Evolutionary conservation across 352 stramenopile species (phyloP).

Genomic region (Salisapilia sapeloensis): DNA sequence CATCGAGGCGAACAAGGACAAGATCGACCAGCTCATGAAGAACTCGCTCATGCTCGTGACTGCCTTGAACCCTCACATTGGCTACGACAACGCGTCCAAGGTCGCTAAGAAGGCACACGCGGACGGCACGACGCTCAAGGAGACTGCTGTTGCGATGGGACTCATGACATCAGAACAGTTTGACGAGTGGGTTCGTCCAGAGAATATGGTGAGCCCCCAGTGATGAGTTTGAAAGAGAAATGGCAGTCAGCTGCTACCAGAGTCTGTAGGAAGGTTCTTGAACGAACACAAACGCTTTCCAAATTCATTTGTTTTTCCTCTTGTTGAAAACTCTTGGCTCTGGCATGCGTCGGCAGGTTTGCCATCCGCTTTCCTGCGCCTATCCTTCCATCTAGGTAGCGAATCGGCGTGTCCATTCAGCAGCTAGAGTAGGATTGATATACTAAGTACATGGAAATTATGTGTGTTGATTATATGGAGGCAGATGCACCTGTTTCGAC

Average conservation of each 20-base stretch:
- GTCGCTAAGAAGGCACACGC: constrained; percentile 95
- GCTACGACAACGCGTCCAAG: constrained; percentile 93
- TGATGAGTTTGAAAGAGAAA: constrained; percentile 12
- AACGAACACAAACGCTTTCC: too few species aligned
- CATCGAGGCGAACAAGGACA: constrained; percentile 81
- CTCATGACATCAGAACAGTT: constrained; percentile 91
- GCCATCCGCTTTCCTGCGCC: too few species aligned
- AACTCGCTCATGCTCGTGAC: constrained; percentile 95
- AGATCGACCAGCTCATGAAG: constrained; percentile 88
- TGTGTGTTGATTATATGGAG: neutral
- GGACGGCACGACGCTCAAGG: constrained; percentile 84
- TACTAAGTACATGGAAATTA: neutral
- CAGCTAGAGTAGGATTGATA: constrained; percentile 13
- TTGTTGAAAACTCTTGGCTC: too few species aligned
- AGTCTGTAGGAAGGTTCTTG: too few species aligned
- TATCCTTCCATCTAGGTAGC: constrained; percentile 4
- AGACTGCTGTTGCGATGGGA: constrained; percentile 79
- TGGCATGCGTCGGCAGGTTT: too few species aligned
- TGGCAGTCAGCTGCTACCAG: too few species aligned
- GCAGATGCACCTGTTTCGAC: constrained; percentile 53
- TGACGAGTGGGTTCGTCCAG: constrained; percentile 88
- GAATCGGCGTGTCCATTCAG: constrained; percentile 54
- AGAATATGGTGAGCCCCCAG: constrained; percentile 90
- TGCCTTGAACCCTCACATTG: constrained; percentile 92
- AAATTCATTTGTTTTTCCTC: too few species aligned